Evolutionary conservation across 1,284 basidiomycete species (phyloP).

Genomic region (Irpex sp.): DNA sequence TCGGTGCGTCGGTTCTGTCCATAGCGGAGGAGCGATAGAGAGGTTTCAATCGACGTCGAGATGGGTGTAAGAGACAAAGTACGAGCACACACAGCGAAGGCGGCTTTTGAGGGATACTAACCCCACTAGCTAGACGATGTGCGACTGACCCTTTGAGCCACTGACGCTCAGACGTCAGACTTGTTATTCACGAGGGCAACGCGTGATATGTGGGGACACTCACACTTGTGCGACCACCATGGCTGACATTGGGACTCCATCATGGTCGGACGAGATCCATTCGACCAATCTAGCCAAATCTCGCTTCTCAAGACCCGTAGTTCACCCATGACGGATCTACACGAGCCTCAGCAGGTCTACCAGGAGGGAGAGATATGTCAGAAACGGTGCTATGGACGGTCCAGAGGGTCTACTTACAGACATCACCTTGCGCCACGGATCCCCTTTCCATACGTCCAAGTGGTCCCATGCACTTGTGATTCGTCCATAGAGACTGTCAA

Average conservation of each 20-base stretch:
- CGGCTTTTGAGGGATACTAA: not conserved
- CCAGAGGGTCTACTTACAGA: not conserved
- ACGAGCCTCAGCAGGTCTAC: not conserved
- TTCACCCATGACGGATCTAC: not conserved
- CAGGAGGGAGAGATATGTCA: not conserved
- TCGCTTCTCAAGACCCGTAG: not conserved
- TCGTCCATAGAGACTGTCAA: not conserved
- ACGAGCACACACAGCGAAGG: constrained; percentile 2
- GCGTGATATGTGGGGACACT: not conserved
- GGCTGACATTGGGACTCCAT: not conserved
- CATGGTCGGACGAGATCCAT: too few relatives aligned
- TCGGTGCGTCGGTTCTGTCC: constrained; percentile 7
- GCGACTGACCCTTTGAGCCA: not conserved
- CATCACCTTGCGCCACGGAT: not conserved
- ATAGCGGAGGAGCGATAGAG: not conserved
- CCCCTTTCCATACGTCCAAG: too few relatives aligned
- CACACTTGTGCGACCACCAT: not conserved
- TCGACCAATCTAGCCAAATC: not conserved
- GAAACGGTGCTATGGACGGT: not conserved
- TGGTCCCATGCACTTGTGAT: not conserved
- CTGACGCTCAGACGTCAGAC: not conserved
- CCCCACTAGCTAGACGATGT: not conserved
- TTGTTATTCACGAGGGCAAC: not conserved
- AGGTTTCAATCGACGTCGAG: not conserved
- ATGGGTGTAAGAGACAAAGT: not conserved